Evolutionary conservation across 352 stramenopile genomes (phyloP), one percentile per base, ranked within the genome.

Genomic region (Phytopythium montanum): DNA sequence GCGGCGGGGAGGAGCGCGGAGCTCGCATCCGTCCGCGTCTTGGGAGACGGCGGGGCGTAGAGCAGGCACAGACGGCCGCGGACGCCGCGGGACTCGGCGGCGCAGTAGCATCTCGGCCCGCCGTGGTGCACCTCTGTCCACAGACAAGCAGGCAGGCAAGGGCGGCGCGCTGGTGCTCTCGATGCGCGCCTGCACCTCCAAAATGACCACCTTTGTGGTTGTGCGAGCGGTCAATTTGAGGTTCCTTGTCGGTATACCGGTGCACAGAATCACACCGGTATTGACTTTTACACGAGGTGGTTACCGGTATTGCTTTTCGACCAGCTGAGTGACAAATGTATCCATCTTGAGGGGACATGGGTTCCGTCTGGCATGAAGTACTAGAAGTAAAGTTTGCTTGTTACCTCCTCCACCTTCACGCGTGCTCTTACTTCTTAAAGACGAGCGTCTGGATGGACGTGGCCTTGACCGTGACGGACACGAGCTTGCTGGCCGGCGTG

Each of bases 371-470:
- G n/a, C n/a, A n/a, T n/a, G n/a, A n/a, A n/a, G n/a, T n/a, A n/a
- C n/a, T n/a, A n/a, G n/a, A n/a, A n/a, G n/a, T n/a, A n/a, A n/a
- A n/a, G n/a, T n/a, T n/a, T n/a, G n/a, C n/a, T n/a, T n/a, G n/a
- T n/a, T n/a, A n/a, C n/a, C n/a, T n/a, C n/a, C 33, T 38, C 3
- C 9, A 38, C 33, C 33, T 38, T 3, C 31, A 36, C 5, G 31
- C 2, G 5, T 62, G 50, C 1, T 81, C 3, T 36, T 70, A 79
- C 21, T 61, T 63, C 38, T 75, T 77, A 49, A 77, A 77, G 19
- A 79, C 68, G 12, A 79, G 65, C 16, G 71, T 79, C 42, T 79
- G 71, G 58, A 79, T 75, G 36, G 71, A 74, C n/a, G 63, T 75
- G 23, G 71, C 60, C 45, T 64, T 64, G 36, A 76, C 66, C 13